phyloP scores from a whole-genome alignment of 192 early-diverging fungal species.

The Coemansia pectinata region DNA sequence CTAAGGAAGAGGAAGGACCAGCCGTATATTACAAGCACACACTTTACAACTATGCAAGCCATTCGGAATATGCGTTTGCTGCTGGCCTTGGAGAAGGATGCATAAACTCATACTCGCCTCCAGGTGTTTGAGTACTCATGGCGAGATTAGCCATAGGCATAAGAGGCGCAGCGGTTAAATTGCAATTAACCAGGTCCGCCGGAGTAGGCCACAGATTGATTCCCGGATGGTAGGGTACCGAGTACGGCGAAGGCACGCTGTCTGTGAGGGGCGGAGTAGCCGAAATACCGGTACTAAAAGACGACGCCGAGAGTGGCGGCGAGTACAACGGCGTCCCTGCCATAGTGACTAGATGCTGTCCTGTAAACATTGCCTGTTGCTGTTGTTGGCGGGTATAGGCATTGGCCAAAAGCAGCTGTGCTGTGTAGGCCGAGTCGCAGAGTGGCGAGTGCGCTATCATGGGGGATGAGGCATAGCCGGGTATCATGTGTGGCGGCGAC shows the following conservation, averaged over 20 bases:
- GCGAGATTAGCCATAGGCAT: conserved; percentile 4
- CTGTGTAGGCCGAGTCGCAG: conserved; percentile 12
- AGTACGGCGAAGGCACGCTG: conserved; percentile 6
- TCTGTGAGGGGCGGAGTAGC: conserved; percentile 14
- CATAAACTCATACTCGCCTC: neutral
- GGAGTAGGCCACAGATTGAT: neutral
- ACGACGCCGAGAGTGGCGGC: conserved; percentile 22
- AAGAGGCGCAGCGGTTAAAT: conserved; percentile 6
- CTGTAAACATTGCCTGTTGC: conserved; percentile 2
- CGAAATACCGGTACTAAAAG: conserved; percentile 17
- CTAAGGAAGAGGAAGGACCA: neutral
- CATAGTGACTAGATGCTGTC: conserved; percentile 5
- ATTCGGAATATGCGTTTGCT: conserved; percentile 22
- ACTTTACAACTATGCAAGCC: conserved; percentile 13
- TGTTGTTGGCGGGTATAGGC: conserved; percentile 19
- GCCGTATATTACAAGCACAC: neutral
- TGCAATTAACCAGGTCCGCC: neutral
- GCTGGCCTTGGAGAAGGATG: neutral
- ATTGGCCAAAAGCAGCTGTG: conserved; percentile 11
- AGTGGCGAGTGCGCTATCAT: conserved; percentile 6
- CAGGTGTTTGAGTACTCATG: neutral
- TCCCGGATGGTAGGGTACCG: neutral
- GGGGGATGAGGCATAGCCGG: neutral
- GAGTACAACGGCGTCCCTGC: conserved; percentile 17
- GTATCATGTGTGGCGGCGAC: conserved; percentile 25